Base-by-base conservation (phyloP, 805 yeast species). In the Tetrapisispora fleetii region DNA sequence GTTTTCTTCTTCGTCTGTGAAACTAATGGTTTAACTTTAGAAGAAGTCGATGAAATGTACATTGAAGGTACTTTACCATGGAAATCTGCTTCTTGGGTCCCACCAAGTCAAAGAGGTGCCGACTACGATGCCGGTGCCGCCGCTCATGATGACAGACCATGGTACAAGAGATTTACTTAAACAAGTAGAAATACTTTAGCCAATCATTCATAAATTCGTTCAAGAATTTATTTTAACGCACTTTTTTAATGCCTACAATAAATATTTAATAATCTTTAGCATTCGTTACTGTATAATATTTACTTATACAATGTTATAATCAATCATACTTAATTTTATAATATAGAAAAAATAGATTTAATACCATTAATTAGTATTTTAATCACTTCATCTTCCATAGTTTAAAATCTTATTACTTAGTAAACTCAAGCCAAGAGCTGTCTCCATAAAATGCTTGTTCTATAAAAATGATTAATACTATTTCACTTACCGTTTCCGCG, bases 1-100 rank as follows among this genome's bases (percentile, higher is more conserved):
- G 83, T 83, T 47, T 78, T 72, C 72, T 78, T 84, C 72, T 74
- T 73, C 56, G 78, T 85, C 53, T 79, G 79, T 58, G 89, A 83
- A 67, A 85, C 93, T 48, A 79, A 77, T 70, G 91, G 91, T 51
- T 76, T 84, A 57, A 75, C 84, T 42, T 75, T 85, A 65, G 93
- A 85, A 68, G 86, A 85, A 67, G 84, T 85, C 55, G 88, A 85
- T 64, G 81, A 75, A 61, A 65, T 80, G 67, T 73, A 68, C 57
- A 58, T 73, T 39, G 58, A 65, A 37, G 67, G 64, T 51, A 63
- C 63, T 46, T 55, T 60, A 51, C 66, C 75, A 40, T 67, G 75
- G 74, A 56, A 62, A 46, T 78, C 81, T 17, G 52, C 69, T 28
- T 58, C 58, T 48, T 80, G 76, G 77, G 71, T 68, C 48, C 81